Percentiles rank a stretch among this genome's conserved stretches.
Evolutionary conservation across 2,329 filamentous ascomycete genomes (phyloP).

Genomic region (Curvularia eragrostidis): DNA sequence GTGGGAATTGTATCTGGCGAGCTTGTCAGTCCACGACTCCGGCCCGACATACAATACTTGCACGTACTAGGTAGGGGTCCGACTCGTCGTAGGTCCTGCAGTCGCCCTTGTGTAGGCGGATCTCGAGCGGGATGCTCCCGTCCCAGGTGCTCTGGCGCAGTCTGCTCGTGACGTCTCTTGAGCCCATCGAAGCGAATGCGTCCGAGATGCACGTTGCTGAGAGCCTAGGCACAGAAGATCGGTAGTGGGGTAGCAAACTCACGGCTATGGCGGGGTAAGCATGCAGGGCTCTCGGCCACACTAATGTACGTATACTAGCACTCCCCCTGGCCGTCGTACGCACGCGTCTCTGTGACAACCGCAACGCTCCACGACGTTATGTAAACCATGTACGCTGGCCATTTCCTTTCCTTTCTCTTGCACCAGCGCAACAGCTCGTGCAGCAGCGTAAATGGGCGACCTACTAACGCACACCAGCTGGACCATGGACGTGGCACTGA

Average conservation of each 20-base stretch:
- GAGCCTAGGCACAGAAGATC: slow-evolving; percentile 22
- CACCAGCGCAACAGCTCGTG: not conserved
- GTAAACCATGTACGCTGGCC: slow-evolving; percentile 13
- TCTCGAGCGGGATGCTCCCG: slow-evolving; percentile 66
- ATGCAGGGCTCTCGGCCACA: slow-evolving; percentile 15
- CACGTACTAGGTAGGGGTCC: slow-evolving; percentile 65
- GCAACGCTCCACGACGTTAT: slow-evolving; percentile 6
- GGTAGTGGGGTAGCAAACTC: slow-evolving; percentile 16
- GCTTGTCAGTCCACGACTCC: slow-evolving; percentile 5
- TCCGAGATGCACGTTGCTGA: slow-evolving; percentile 18
- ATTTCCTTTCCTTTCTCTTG: slow-evolving; percentile 5
- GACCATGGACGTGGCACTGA: slow-evolving; percentile 41
- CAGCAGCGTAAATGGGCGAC: slow-evolving; percentile 26
- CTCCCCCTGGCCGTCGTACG: not conserved
- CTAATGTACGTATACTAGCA: slow-evolving; percentile 2
- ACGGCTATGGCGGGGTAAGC: slow-evolving; percentile 15
- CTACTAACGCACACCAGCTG: slow-evolving; percentile 23
- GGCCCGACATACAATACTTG: not conserved
- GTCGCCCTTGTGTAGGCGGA: slow-evolving; percentile 64
- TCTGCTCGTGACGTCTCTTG: slow-evolving; percentile 45
- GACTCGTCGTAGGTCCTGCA: slow-evolving; percentile 66
- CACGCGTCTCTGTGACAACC: slow-evolving; percentile 36
- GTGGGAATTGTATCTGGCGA: slow-evolving; percentile 64
- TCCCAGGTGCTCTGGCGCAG: slow-evolving; percentile 63
- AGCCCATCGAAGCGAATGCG: slow-evolving; percentile 21